Base-by-base conservation (phyloP, 352 stramenopile genomes). In the Pythium scleroteichum region DNA sequence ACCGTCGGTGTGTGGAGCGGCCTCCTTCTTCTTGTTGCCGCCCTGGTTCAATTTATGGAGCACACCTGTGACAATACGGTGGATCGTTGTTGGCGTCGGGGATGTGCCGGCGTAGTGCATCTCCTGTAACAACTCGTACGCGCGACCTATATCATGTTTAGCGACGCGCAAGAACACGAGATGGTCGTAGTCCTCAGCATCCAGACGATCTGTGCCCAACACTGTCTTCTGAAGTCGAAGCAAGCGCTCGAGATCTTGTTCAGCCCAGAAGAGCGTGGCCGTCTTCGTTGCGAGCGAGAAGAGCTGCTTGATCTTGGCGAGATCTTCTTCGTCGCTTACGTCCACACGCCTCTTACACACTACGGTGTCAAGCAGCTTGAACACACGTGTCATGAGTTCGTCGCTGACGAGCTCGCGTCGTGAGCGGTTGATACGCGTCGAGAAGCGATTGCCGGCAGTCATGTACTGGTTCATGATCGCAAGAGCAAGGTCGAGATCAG, bases 391-490 rank as follows among this genome's bases (percentile, higher is more conserved):
- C 76, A 92, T 88, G 64, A 92, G 73, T 57, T 92, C 76, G 2
- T 69, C 68, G 17, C 68, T 75, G 24, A 86, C 65, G 26, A 77
- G 54, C 46, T 77, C 73, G 54, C 83, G 77, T 29, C 62, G 70
- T n/a, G 73, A 66, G 32, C 62, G 50, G 12, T n/a, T 55, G n/a
- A 94, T 68, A 6, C 81, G 78, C 55, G 64, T 69, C 23, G 82
- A 78, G 53, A 82, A 79, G 13, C 82, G 81, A 55, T 76, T 82
- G 8, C 74, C 83, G 13, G 67, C 73, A 29, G 81, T 87, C 82
- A 90, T 87, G 69, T 90, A 92, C 62, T 94, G 81, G 44, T 80
- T 78, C 76, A 92, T 80, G 33, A 90, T 54, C 48, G 84, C 87
- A 8, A 80, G 35, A 0, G 66, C 65, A 33, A 90, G 67, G 32